phyloP scores from a whole-genome alignment of 345 rosid genomes.

The Excoecaria cochinchinensis region DNA sequence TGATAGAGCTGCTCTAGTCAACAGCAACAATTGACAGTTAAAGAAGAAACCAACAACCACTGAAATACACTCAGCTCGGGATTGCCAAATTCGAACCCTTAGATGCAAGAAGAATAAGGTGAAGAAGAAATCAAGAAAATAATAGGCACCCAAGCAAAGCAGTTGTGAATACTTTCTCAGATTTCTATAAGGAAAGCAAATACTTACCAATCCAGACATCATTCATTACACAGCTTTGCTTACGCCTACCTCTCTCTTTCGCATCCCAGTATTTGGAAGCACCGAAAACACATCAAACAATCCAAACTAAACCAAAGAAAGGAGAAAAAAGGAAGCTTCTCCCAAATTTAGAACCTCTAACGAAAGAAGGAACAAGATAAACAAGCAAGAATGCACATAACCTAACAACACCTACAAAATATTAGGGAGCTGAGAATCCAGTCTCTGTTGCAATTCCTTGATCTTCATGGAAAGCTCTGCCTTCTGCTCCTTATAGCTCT shows the following conservation, averaged over 20 bases:
- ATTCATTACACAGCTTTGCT: background rate
- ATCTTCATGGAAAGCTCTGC: constrained; percentile 72
- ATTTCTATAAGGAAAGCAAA: constrained; percentile 12
- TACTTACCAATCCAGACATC: background rate
- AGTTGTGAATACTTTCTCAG: background rate
- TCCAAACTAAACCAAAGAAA: constrained; percentile 1
- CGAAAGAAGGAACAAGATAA: constrained; percentile 1
- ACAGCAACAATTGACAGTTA: no score
- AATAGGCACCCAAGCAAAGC: background rate
- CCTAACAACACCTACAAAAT: constrained; percentile 78
- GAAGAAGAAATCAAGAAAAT: no score
- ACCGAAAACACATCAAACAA: constrained; percentile 7
- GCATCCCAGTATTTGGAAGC: constrained; percentile 5
- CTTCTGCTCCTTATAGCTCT: constrained; percentile 85
- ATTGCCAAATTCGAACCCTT: no score
- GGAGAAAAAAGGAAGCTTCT: constrained; percentile 1
- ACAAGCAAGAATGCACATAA: constrained; percentile 63
- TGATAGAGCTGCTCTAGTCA: no score
- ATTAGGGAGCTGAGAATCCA: constrained; percentile 82
- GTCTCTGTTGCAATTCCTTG: constrained; percentile 78
- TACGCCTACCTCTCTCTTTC: background rate
- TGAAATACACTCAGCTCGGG: no score
- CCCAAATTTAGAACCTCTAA: constrained; percentile 7
- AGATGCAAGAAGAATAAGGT: no score
- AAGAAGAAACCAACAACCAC: no score